Percentiles rank a stretch among this genome's conserved stretches.
Evolutionary conservation across 768 basidiomycete genomes (phyloP).

Genomic region (Boletus huronensis): DNA sequence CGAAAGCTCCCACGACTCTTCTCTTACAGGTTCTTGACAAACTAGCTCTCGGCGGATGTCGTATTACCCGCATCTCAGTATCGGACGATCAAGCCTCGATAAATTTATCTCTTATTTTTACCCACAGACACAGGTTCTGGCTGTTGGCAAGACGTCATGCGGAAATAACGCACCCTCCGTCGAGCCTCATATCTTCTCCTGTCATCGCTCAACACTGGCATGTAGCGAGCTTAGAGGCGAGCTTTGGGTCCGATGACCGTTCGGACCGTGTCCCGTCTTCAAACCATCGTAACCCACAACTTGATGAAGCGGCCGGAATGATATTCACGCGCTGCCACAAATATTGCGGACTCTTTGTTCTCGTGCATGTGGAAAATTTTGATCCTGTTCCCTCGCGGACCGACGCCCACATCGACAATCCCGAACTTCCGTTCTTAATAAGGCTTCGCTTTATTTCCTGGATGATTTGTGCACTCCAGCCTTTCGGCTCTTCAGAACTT

Average conservation of each 20-base stretch:
- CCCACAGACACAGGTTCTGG: too few species aligned
- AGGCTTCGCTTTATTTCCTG: not conserved
- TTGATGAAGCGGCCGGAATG: not conserved
- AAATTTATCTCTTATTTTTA: not conserved
- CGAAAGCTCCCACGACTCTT: not conserved
- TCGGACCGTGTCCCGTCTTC: not conserved
- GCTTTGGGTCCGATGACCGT: not conserved
- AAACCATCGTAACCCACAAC: not conserved
- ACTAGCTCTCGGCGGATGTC: not conserved
- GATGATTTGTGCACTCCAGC: conserved; percentile 1
- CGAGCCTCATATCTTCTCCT: not conserved
- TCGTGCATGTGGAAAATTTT: conserved; percentile 5
- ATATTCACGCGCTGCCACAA: conserved; percentile 9
- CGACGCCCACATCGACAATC: not conserved
- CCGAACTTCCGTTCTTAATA: conserved; percentile 6
- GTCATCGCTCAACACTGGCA: not conserved
- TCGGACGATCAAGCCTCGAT: not conserved
- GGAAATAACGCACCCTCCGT: not conserved
- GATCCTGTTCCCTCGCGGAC: conserved; percentile 8
- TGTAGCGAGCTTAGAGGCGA: not conserved
- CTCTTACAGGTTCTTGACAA: not conserved
- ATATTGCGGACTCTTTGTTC: not conserved
- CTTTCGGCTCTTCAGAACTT: not conserved
- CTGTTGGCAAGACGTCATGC: not conserved
- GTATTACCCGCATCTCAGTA: not conserved